Conservation (phyloP, 1,139 yeast genomes). For the Geotrichum klebahnii region DNA sequence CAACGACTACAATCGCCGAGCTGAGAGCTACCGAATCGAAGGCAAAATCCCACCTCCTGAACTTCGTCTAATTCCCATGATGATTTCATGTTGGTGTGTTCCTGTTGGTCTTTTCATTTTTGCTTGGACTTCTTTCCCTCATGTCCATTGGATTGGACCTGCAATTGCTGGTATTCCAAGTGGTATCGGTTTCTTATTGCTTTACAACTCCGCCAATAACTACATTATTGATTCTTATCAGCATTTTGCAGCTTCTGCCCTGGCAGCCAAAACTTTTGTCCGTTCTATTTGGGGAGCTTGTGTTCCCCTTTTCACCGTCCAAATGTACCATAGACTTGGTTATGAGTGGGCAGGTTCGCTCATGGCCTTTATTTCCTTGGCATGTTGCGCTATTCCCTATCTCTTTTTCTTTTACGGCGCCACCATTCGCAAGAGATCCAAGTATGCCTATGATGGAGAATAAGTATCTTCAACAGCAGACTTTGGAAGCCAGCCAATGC, state of each 20-base stretch:
- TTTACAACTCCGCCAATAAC: constrained; percentile 37
- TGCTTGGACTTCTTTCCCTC: constrained; percentile 59
- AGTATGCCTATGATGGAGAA: constrained; percentile 49
- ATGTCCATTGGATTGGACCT: constrained; percentile 67
- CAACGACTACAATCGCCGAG: constrained; percentile 53
- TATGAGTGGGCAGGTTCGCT: constrained; percentile 75
- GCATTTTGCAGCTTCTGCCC: constrained; percentile 74
- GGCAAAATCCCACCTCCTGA: constrained; percentile 65
- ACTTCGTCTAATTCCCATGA: constrained; percentile 50
- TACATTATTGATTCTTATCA: constrained; percentile 71
- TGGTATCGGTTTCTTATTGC: constrained; percentile 13
- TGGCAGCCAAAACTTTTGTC: constrained; percentile 75
- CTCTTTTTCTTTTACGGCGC: constrained; percentile 63
- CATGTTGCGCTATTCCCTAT: constrained; percentile 64
- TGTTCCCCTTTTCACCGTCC: constrained; percentile 39
- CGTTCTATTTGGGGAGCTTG: constrained; percentile 42
- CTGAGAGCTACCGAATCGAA: constrained; percentile 48
- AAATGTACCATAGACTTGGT: constrained; percentile 65
- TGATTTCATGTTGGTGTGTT: constrained; percentile 46
- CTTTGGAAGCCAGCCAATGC: too few relatives aligned
- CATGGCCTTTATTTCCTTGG: constrained; percentile 59
- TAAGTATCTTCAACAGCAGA: too few relatives aligned
- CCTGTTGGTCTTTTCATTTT: constrained; percentile 68
- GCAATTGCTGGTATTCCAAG: constrained; percentile 52
- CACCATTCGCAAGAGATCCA: constrained; percentile 55